Percentiles rank a stretch among this genome's conserved stretches.
These are phyloP conservation scores for Wickerhamomyces strasburgensis DNA, from an alignment of 805 yeast species.

Conservation along the genomic window DNA sequence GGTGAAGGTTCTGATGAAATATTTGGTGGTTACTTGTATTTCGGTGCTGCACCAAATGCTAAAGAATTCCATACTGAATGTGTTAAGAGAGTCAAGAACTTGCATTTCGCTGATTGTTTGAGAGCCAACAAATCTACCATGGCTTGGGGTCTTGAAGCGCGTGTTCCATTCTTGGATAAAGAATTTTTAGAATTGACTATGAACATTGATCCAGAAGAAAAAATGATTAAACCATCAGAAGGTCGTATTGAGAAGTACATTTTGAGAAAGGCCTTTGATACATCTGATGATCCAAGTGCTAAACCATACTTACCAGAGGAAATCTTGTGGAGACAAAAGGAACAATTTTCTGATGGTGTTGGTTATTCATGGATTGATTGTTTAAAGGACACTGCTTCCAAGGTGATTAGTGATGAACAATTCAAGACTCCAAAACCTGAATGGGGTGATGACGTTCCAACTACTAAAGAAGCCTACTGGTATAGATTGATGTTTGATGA, in stretches of 20 bases:
- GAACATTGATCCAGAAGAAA: slow-evolving; percentile 93
- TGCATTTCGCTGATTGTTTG: slow-evolving; percentile 94
- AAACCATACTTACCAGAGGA: slow-evolving; percentile 93
- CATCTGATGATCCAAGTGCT: slow-evolving; percentile 69
- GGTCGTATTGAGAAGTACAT: slow-evolving; percentile 93
- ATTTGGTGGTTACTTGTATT: slow-evolving; percentile 97
- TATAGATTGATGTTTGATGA: slow-evolving; percentile 96
- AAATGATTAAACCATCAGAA: slow-evolving; percentile 65
- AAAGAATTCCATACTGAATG: slow-evolving; percentile 93
- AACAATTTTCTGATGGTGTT: slow-evolving; percentile 98
- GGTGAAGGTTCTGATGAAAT: slow-evolving; percentile 99
- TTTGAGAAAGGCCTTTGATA: slow-evolving; percentile 96
- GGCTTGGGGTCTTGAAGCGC: slow-evolving; percentile 99
- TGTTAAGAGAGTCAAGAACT: slow-evolving; percentile 93
- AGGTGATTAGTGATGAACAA: slow-evolving; percentile 81
- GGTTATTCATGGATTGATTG: slow-evolving; percentile 99
- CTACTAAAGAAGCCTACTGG: slow-evolving; percentile 99
- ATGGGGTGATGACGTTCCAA: slow-evolving; percentile 95
- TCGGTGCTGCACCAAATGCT: slow-evolving; percentile 93
- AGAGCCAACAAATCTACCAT: slow-evolving; percentile 99
- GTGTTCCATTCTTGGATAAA: slow-evolving; percentile 98
- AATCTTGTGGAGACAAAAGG: slow-evolving; percentile 99
- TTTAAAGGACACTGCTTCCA: slow-evolving; percentile 91
- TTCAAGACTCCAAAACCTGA: slow-evolving; percentile 86
- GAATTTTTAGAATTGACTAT: slow-evolving; percentile 85